phyloP scores from a whole-genome alignment of 495 filamentous ascomycete genomes.

The Recurvomyces mirabilis region DNA sequence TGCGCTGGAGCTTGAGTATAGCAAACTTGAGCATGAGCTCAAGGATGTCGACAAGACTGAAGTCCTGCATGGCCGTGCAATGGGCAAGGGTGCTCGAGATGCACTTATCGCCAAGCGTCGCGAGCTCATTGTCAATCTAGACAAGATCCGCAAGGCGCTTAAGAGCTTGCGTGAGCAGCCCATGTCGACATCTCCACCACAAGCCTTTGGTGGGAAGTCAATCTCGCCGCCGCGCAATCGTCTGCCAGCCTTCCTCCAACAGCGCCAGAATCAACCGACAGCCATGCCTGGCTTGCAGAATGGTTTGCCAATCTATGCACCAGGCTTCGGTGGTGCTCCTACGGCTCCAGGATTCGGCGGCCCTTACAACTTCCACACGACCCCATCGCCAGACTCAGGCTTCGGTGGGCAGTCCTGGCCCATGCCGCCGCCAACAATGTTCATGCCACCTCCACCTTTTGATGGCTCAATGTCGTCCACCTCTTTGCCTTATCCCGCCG shows the following conservation, averaged over 20 bases:
- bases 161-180: conserved; percentile 18
- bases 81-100: conserved; percentile 13
- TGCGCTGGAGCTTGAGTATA: conserved; percentile 22
- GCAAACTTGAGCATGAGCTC: conserved; percentile 20
- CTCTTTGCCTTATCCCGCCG: background rate
- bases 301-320: conserved; percentile 6
- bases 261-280: conserved; percentile 3
- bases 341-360: conserved; percentile 10
- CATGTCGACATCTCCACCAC: background rate
- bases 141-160: conserved; percentile 22
- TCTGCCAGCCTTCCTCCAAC: conserved; percentile 16
- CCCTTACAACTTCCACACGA: conserved; percentile 4
- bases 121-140: conserved; percentile 17
- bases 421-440: conserved; percentile 11
- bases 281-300: background rate
- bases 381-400: conserved; percentile 4
- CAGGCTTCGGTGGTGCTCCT: conserved; percentile 19
- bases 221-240: conserved; percentile 9
- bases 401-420: conserved; percentile 6
- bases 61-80: conserved; percentile 19
- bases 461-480: conserved; percentile 14
- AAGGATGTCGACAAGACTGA: conserved; percentile 23
- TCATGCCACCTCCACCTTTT: conserved; percentile 16
- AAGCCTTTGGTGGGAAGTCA: background rate
- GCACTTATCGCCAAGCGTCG: conserved; percentile 20